These are phyloP conservation scores for Cordyceps pruinosa DNA, from an alignment of 2,329 filamentous ascomycete species.

Conservation along the genomic window DNA sequence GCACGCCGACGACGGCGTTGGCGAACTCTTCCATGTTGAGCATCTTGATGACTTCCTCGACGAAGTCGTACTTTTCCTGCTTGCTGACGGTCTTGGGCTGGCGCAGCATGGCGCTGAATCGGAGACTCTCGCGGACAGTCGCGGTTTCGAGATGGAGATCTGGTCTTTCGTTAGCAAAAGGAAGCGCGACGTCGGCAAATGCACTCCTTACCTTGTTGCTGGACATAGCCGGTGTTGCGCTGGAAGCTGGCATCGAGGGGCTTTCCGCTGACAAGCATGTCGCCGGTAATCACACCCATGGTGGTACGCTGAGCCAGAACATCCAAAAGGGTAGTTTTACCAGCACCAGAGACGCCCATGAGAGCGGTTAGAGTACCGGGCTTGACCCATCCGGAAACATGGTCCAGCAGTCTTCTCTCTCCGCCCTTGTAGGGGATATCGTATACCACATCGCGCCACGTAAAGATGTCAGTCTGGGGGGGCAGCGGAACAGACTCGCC, in stretches of 20 bases:
- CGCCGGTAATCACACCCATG: conserved; percentile 57
- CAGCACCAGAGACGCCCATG: conserved; percentile 52
- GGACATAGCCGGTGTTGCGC: conserved; percentile 59
- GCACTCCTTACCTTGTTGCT: conserved; percentile 47
- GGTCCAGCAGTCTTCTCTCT: conserved; percentile 63
- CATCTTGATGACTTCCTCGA: conserved; percentile 59
- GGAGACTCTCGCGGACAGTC: conserved; percentile 48
- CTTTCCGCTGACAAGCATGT: conserved; percentile 59
- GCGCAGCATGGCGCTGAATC: conserved; percentile 50
- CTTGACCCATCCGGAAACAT: conserved; percentile 84
- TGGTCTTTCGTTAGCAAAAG: conserved; percentile 15
- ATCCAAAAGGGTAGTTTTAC: conserved; percentile 38
- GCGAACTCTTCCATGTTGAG: conserved; percentile 61
- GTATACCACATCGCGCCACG: conserved; percentile 71
- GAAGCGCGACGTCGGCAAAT: background rate
- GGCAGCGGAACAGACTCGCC: conserved; percentile 12
- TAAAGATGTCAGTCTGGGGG: conserved; percentile 56
- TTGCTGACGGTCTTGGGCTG: conserved; percentile 48
- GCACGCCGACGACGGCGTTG: conserved; percentile 57
- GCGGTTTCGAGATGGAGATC: conserved; percentile 50
- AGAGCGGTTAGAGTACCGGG: conserved; percentile 80
- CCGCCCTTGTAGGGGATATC: conserved; percentile 67
- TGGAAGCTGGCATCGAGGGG: conserved; percentile 52
- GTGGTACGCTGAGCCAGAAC: conserved; percentile 43
- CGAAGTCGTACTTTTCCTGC: conserved; percentile 53